Evolutionary conservation across 2,329 filamentous ascomycete species (phyloP), one percentile per base, ranked within the genome.

Genomic region (Samsoniella hepiali): DNA sequence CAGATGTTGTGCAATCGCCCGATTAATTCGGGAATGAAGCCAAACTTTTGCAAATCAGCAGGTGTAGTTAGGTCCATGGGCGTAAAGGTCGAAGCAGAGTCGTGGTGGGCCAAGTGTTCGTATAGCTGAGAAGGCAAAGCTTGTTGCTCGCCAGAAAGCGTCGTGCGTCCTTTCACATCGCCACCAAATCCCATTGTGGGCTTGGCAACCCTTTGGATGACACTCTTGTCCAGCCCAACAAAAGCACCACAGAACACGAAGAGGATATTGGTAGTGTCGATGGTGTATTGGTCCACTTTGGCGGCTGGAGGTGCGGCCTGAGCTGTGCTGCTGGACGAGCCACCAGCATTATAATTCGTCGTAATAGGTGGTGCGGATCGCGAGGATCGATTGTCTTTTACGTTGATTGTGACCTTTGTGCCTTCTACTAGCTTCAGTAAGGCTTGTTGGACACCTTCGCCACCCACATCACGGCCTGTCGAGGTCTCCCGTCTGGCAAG

Each of bases 221-320:
- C 86, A 40, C 90, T 84, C 73, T 96, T 97, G 71, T 97, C 91
- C 1, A 98, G 81, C 2, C 93, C 94, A 42, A 96, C 91, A 73
- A 99, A 99, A 22, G 95, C 95, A 22, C 95, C 95, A 13, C 93
- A 96, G 74, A 95, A 97, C 49, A 99, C 93, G 77, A 99, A 99
- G 34, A 99, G 84, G 65, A 99, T 98, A 70, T 98, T 97, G 67
- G 93, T 93, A 0, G 95, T 99, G 70, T 95, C 90, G 64, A 97
- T 88, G 63, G 91, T 88, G 72, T 85, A 88, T 70, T 88, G 86
- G 59, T 87, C 84, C 9, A 83, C 79, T 68, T 85, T 86, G 38
- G 79, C 79, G 1, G 78, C 70, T 0, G 81, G 78, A 0, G 82
- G 81, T 4, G 75, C 70, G 2, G 77, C 70, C 65, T 83, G 81